These are phyloP conservation scores for Neohortaea acidophila DNA, from an alignment of 495 filamentous ascomycete genomes.

Conservation along the genomic window DNA sequence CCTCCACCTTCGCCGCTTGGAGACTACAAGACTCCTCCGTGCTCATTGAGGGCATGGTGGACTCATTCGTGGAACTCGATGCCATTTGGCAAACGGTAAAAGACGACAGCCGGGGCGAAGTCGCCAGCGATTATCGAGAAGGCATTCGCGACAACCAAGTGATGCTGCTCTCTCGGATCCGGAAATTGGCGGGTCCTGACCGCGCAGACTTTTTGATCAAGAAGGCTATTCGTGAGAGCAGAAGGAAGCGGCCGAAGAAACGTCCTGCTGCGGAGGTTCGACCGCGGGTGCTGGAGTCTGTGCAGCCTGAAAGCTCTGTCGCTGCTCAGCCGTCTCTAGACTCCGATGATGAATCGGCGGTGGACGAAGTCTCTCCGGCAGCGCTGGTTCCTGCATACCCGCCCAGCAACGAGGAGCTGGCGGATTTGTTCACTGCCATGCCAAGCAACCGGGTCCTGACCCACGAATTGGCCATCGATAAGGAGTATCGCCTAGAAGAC, in stretches of 20 bases:
- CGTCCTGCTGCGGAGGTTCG: slow-evolving; percentile 54
- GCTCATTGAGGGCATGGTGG: slow-evolving; percentile 84
- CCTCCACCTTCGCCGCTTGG: slow-evolving; percentile 88
- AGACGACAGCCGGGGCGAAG: slow-evolving; percentile 67
- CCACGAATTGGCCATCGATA: slow-evolving; percentile 85
- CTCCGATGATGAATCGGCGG: slow-evolving; percentile 2
- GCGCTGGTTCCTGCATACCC: too few species aligned
- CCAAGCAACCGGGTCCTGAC: slow-evolving; percentile 75
- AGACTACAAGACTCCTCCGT: slow-evolving; percentile 82
- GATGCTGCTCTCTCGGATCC: slow-evolving; percentile 72
- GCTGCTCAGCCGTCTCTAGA: slow-evolving; percentile 23
- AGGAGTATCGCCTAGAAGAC: slow-evolving; percentile 51
- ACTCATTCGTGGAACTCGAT: slow-evolving; percentile 88
- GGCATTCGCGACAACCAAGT: slow-evolving; percentile 91
- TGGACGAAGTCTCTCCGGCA: background rate
- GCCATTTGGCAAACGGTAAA: slow-evolving; percentile 95
- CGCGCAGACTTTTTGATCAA: slow-evolving; percentile 67
- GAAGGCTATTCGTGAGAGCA: slow-evolving; percentile 65
- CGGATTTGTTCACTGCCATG: slow-evolving; percentile 44
- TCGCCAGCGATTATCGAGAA: slow-evolving; percentile 76
- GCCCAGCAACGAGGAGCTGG: slow-evolving; percentile 8
- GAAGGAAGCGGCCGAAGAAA: slow-evolving; percentile 54
- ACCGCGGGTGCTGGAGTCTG: slow-evolving; percentile 33
- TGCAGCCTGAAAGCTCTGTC: background rate
- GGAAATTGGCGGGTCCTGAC: slow-evolving; percentile 74